Evolutionary conservation across 2,329 filamentous ascomycete genomes (phyloP), one percentile per base, ranked within the genome.

Genomic region (Fusarium sacchari): DNA sequence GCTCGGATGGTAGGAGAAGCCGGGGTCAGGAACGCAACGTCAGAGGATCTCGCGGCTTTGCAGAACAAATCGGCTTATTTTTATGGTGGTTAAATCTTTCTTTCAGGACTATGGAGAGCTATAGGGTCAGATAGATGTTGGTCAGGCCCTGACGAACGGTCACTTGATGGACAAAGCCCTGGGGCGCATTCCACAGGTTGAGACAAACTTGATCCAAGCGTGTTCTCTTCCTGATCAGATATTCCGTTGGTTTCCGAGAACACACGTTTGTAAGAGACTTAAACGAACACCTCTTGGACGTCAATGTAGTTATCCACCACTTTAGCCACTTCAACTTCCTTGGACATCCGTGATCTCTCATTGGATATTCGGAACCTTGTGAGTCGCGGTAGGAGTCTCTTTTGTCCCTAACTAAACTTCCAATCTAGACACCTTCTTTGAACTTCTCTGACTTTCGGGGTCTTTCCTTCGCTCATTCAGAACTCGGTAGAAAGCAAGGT

Each of bases 211-310:
- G 11, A 44, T 26, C 12, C 11, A 44, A 18, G 1, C 11, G 42
- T 26, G 17, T 26, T 18, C n/a, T 24, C 6, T 13, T 43, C 10
- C 15, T 43, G 7, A 18, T 43, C 2, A 24, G 15, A 8, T 13
- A 0, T 26, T 26, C 11, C 12, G 18, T 18, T 26, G n/a, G n/a
- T 7, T 6, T 26, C 24, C 11, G 5, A 26, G 6, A 0, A 26
- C n/a, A 6, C n/a, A 13, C 3, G 8, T 13, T 44, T 6, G 11
- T n/a, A 3, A 7, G 17, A 18, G 3, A 26, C 24, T 26, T 9
- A 6, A 17, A 4, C 8, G 42, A 26, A 26, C 15, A 24, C 6
- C 5, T 15, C 4, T 26, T 13, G 42, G 11, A 24, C 26, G 1
- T 6, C 1, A 4, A 44, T 26, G 4, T 26, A 18, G n/a, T 26